Base-by-base conservation (phyloP, 2,329 filamentous ascomycete species). In the Aspergillus hiratsukae region DNA sequence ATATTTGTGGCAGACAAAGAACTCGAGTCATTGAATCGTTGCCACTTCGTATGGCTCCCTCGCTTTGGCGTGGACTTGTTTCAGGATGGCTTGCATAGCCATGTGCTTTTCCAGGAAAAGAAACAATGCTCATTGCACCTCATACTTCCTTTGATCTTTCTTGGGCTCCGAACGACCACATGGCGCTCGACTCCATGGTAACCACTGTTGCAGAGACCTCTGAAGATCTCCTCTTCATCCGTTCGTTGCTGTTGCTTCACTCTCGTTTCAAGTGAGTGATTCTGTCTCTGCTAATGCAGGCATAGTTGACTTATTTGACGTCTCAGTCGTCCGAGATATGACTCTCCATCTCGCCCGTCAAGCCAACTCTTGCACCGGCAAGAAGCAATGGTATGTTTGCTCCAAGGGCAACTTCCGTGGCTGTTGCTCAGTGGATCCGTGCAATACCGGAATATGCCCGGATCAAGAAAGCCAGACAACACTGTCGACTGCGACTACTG, bases 351-450 rank as follows among this genome's bases (percentile, higher is more conserved):
- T 49, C 21, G 57, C 52, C 56, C 59, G 62, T 23, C 51, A 48
- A 14, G 35, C 23, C 6, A 52, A 49, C 31, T 40, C 37, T 29
- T 72, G 69, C 49, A 51, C 66, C 2, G 52, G 41, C 7, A 31
- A 51, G 27, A 59, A 61, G 37, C 57, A 49, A 49, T 72, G 59
- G 59, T 73, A 72, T 63, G 57, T 64, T 35, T 71, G 70, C 51
- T 53, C 53, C 3, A 54, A 37, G 43, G 65, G 64, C 0, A 29
- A 51, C 29, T 73, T 64, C 51, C 56, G 41, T 31, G 72, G 71
- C 48, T 74, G 72, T 53, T 74, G 72, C 49, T 68, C 69, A 9
- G 60, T 60, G 14, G 61, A 72, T 55, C 69, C 71, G 27, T 73
- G 72, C 54, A 59, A 56, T 10, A 55, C 54, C 31, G 69, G 69